A percentile compares a stretch with the other conserved stretches of the same genome.
phyloP scores from a whole-genome alignment of 139 green algal genomes.

The Tetradesmus lagerheimii region DNA sequence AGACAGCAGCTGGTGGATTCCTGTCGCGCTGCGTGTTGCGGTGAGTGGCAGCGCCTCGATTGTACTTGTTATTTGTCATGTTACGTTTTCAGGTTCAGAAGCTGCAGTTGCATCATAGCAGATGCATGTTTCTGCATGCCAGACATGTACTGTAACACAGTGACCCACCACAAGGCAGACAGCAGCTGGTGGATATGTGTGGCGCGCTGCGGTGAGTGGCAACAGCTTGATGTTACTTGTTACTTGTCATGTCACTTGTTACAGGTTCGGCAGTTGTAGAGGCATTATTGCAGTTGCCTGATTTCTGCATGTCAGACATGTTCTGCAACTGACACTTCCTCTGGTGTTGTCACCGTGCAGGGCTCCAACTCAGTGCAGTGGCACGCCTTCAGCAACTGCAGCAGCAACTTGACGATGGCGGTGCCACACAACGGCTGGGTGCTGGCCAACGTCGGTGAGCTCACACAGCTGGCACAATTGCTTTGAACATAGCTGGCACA shows the following conservation, averaged over 20 bases:
- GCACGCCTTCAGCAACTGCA: conserved; percentile 55
- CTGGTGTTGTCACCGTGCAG: neutral
- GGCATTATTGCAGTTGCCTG: neutral
- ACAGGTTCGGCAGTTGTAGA: too few species aligned
- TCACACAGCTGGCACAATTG: neutral
- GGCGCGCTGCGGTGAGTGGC: neutral
- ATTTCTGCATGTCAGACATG: neutral
- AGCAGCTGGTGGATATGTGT: neutral
- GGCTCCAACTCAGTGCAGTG: conserved; percentile 24
- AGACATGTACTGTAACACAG: conserved; percentile 41
- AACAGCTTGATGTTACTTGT: too few species aligned
- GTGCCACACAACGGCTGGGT: conserved; percentile 42
- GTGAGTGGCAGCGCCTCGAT: neutral
- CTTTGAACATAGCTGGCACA: too few species aligned
- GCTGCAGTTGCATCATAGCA: too few species aligned
- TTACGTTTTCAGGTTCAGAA: too few species aligned
- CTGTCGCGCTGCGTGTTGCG: neutral
- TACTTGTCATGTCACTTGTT: too few species aligned
- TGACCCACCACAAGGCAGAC: neutral
- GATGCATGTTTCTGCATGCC: too few species aligned
- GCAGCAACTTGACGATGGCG: neutral
- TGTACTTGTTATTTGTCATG: too few species aligned
- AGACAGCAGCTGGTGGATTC: conserved; percentile 50
- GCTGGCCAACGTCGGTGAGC: conserved; percentile 37
- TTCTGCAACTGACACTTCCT: too few species aligned